phyloP scores from a whole-genome alignment of 352 stramenopile genomes.

The Phytophthora ramorum region DNA sequence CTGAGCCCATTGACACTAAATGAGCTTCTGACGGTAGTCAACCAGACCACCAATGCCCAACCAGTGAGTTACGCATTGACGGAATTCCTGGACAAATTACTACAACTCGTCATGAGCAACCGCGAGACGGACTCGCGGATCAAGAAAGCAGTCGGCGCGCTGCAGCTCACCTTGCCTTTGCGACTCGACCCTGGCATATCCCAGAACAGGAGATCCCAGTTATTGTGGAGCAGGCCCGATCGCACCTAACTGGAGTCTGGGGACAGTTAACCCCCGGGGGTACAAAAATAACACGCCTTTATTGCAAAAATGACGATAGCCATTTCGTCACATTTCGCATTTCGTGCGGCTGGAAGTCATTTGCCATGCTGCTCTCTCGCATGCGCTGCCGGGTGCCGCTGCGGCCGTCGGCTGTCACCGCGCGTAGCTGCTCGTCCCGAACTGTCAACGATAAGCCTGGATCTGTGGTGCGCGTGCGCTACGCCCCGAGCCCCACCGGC shows the following conservation, averaged over 20 bases:
- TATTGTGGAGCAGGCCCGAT: too few species aligned
- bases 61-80: slow-evolving; percentile 45
- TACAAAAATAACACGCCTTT: too few species aligned
- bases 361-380: slow-evolving; percentile 31
- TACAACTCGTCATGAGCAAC: slow-evolving; percentile 42
- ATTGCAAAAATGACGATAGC: not conserved
- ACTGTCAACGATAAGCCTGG: slow-evolving; percentile 7
- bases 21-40: slow-evolving; percentile 47
- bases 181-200: too few species aligned
- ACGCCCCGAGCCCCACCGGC: slow-evolving; percentile 91
- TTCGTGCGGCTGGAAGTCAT: slow-evolving; percentile 22
- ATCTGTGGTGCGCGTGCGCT: slow-evolving; percentile 73
- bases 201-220: too few species aligned
- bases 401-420: slow-evolving; percentile 7
- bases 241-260: too few species aligned
- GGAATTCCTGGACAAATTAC: slow-evolving; percentile 37
- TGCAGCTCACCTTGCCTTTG: too few species aligned
- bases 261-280: too few species aligned
- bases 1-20: slow-evolving; percentile 49
- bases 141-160: slow-evolving; percentile 29
- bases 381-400: slow-evolving; percentile 18
- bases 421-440: slow-evolving; percentile 31
- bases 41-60: slow-evolving; percentile 19
- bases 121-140: slow-evolving; percentile 48
- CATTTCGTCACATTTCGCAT: slow-evolving; percentile 2